Evolutionary conservation across 768 basidiomycete genomes (phyloP), one percentile per base, ranked within the genome.

Genomic region (Phanerochaete sordida): DNA sequence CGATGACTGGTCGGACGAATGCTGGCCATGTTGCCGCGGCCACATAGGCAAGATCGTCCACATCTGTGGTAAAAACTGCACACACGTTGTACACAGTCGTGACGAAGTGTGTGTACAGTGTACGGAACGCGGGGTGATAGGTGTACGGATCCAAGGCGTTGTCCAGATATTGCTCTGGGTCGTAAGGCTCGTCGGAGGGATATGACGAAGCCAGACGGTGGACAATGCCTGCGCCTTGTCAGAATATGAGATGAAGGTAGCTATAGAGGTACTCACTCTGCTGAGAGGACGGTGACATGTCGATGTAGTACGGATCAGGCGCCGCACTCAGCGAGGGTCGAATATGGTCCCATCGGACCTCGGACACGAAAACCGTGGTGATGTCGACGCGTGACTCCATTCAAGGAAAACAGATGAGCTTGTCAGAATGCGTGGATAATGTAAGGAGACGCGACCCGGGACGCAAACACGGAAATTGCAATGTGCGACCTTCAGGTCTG

Each of bases 11-110:
- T 56, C 84, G 80, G 1, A 87, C 80, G 64, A 91, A 93, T 1
- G 85, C 87, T 0, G 91, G 89, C 91, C 92, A 93, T 23, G 86
- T 80, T 6, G 91, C 88, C 0, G 87, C 85, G 2, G 88, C 84
- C 28, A 93, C 81, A 66, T 93, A 93, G 45, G 81, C 79, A 1
- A 93, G 76, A 67, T 93, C 91, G 51, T 83, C 69, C 0, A 84
- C 82, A 66, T 92, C 86, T 43, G 79, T 80, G 2, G 83, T 85
- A 70, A 86, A 91, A 6, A 83, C 78, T 23, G 79, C 80, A 67
- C 90, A 85, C 30, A 82, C 76, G 49, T 83, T 80, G 67, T 83
- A 83, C 2, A 93, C 70, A 11, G 82, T 75, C 7, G 80, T 75
- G 21, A 79, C 69, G 62, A 87, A 93, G 58, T 87, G 84, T n/a